Conservation (phyloP, 257 asterid genomes). For the Misopates orontium region DNA sequence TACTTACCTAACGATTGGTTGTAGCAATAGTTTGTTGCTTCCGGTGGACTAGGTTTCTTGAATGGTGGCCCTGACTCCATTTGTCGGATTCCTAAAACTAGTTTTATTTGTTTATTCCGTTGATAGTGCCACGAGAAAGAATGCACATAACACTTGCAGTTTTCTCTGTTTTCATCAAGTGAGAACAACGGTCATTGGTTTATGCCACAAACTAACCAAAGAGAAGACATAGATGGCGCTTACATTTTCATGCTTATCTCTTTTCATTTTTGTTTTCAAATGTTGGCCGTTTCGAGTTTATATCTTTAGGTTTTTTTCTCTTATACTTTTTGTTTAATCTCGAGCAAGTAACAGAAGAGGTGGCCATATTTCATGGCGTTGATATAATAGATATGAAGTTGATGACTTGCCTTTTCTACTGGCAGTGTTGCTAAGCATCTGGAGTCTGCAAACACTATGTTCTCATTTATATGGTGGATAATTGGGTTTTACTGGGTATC, state of each 20-base stretch:
- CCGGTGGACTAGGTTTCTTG: too few relatives aligned
- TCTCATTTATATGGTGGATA: slow-evolving; percentile 99
- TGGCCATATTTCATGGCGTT: slow-evolving; percentile 4
- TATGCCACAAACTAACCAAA: not conserved
- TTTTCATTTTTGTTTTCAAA: not conserved
- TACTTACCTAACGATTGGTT: too few relatives aligned
- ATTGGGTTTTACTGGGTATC: slow-evolving; percentile 96
- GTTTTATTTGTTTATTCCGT: too few relatives aligned
- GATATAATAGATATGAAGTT: slow-evolving; percentile 5
- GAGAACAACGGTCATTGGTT: not conserved
- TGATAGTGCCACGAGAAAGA: not conserved
- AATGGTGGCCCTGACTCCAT: too few relatives aligned
- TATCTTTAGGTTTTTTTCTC: not conserved
- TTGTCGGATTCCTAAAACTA: too few relatives aligned
- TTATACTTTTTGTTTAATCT: not conserved
- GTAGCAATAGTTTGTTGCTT: too few relatives aligned
- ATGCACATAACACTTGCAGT: not conserved
- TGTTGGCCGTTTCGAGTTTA: not conserved
- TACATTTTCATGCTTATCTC: not conserved
- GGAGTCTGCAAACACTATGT: slow-evolving; percentile 94
- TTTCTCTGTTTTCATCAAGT: not conserved
- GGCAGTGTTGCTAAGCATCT: slow-evolving; percentile 72
- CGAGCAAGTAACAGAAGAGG: not conserved
- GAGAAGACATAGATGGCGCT: too few relatives aligned
- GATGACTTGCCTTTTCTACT: slow-evolving; percentile 42